Percentiles rank a stretch among this genome's conserved stretches.
phyloP scores from a whole-genome alignment of 495 filamentous ascomycete genomes.

The Hypoxylon lienhwacheense region DNA sequence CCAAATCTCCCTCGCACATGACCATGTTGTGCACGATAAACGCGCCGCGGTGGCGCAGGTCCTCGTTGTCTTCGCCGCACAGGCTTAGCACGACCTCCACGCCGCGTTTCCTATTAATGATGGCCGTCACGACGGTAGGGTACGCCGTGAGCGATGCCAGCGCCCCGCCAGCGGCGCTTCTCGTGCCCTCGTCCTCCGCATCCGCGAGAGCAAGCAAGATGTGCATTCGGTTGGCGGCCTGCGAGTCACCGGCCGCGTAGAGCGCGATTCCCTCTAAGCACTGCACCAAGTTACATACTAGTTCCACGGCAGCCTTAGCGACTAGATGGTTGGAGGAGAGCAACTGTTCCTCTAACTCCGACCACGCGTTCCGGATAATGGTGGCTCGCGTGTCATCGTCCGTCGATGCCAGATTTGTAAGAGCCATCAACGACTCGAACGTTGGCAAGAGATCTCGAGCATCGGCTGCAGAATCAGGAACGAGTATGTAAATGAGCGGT shows the following conservation, averaged over 20 bases:
- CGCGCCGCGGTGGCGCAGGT: conserved; percentile 73
- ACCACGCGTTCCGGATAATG: conserved; percentile 72
- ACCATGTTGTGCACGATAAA: conserved; percentile 72
- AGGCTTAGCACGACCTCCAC: conserved; percentile 70
- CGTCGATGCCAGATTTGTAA: conserved; percentile 89
- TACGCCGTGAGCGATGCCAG: conserved; percentile 80
- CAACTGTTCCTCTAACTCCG: conserved; percentile 77
- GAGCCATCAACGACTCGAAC: conserved; percentile 86
- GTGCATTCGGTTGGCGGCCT: conserved; percentile 72
- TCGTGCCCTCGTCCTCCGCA: conserved; percentile 74
- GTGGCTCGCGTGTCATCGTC: conserved; percentile 66
- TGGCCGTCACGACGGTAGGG: conserved; percentile 67
- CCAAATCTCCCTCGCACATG: conserved; percentile 53
- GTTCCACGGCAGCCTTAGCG: conserved; percentile 80
- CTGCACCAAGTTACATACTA: conserved; percentile 89
- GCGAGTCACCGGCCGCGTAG: conserved; percentile 69
- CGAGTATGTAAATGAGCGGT: conserved; percentile 73
- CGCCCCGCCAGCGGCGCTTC: conserved; percentile 84
- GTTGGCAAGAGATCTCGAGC: conserved; percentile 80
- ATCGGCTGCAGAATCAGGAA: conserved; percentile 59
- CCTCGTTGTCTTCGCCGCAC: conserved; percentile 74
- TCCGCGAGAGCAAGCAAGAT: conserved; percentile 86
- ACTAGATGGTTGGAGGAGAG: conserved; percentile 75
- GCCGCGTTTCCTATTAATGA: conserved; percentile 69
- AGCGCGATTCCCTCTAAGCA: conserved; percentile 71